A percentile compares a stretch with the other conserved stretches of the same genome.
phyloP scores from a whole-genome alignment of 2,329 filamentous ascomycete genomes.

The Phoma sp. region DNA sequence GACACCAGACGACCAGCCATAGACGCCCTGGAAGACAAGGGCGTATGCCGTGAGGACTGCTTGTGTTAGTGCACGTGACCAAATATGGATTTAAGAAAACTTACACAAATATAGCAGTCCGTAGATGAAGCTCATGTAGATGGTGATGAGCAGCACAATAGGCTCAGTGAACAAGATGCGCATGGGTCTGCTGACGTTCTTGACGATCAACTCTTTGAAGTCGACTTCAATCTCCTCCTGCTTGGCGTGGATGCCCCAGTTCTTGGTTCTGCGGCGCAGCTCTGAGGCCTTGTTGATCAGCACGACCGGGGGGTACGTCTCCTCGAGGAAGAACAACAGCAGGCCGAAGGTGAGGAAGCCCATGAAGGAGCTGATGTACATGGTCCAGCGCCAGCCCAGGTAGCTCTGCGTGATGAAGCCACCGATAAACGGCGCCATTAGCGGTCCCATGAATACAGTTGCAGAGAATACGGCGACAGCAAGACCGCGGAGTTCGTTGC shows the following conservation, averaged over 20 bases:
- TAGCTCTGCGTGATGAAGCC: constrained; percentile 59
- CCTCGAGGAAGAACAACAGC: constrained; percentile 61
- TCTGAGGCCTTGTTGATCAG: constrained; percentile 63
- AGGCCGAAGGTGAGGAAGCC: constrained; percentile 58
- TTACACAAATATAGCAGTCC: constrained; percentile 19
- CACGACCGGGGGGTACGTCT: constrained; percentile 65
- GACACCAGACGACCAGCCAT: constrained; percentile 72
- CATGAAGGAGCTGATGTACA: constrained; percentile 63
- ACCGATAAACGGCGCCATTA: constrained; percentile 61
- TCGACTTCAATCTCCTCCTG: constrained; percentile 62
- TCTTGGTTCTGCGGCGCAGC: constrained; percentile 61
- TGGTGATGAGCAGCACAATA: constrained; percentile 55
- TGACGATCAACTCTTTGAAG: constrained; percentile 56
- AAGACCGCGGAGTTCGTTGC: constrained; percentile 52
- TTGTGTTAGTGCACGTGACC: neutral
- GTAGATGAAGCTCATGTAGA: constrained; percentile 54
- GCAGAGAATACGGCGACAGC: constrained; percentile 59
- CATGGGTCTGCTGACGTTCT: constrained; percentile 60
- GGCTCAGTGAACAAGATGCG: constrained; percentile 58
- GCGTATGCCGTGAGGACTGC: constrained; percentile 81
- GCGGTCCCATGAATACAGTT: constrained; percentile 58
- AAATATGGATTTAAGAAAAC: neutral
- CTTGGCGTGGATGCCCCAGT: constrained; percentile 68
- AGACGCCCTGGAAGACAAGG: constrained; percentile 75
- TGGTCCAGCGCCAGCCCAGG: constrained; percentile 63